Evolutionary conservation across 2,329 filamentous ascomycete genomes (phyloP).

Genomic region (Diaporthe australafricana): DNA sequence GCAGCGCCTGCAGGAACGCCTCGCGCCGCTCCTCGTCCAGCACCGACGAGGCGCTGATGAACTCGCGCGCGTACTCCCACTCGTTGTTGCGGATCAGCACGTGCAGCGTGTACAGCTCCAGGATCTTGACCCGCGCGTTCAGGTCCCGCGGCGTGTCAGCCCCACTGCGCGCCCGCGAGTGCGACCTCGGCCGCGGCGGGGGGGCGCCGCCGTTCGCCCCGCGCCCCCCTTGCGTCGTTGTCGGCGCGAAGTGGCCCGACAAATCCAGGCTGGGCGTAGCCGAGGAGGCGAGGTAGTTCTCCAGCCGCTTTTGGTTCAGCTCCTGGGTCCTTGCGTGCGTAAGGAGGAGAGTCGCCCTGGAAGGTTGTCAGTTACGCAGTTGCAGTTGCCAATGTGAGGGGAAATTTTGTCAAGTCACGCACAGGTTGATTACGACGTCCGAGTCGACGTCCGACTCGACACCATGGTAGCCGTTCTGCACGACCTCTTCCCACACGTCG

Average conservation of each 20-base stretch:
- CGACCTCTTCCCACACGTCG: conserved; percentile 93
- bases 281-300: conserved; percentile 86
- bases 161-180: conserved; percentile 66
- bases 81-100: conserved; percentile 93
- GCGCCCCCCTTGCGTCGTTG: conserved; percentile 47
- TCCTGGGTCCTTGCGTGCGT: conserved; percentile 88
- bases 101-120: conserved; percentile 95
- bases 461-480: conserved; percentile 87
- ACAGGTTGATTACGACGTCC: conserved; percentile 93
- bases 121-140: conserved; percentile 86
- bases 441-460: conserved; percentile 91
- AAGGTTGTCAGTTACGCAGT: conserved; percentile 40
- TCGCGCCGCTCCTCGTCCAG: conserved; percentile 93
- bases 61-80: conserved; percentile 95
- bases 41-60: conserved; percentile 86
- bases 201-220: conserved; percentile 36
- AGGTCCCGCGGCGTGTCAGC: conserved; percentile 88
- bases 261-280: conserved; percentile 80
- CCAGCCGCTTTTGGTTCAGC: conserved; percentile 87
- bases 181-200: conserved; percentile 55
- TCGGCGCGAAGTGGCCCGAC: conserved; percentile 69
- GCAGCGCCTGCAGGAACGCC: conserved; percentile 86
- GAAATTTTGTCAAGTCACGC: conserved; percentile 48
- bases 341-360: conserved; percentile 86
- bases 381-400: conserved; percentile 20